Evolutionary conservation across 2,329 filamentous ascomycete genomes (phyloP), one percentile per base, ranked within the genome.

Genomic region (Cercospora brassicicola): DNA sequence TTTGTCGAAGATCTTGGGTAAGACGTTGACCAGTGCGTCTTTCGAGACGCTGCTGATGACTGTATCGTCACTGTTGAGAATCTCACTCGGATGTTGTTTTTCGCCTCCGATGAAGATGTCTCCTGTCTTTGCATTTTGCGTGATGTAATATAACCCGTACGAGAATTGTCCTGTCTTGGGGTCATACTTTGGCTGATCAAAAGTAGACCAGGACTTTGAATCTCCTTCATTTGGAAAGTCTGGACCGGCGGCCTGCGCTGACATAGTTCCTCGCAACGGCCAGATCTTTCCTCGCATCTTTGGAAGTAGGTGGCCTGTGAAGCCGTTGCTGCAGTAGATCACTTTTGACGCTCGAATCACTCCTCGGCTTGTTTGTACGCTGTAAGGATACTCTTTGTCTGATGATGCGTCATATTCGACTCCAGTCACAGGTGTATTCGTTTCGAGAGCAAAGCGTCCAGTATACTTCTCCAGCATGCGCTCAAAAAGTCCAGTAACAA

Each of bases 41-140:
- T 69, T 48, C 2, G 68, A 66, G 6, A 65, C 31, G 13, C 28
- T 30, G 45, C 70, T 72, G 5, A 67, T 65, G 3, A 48, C 59
- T 5, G 67, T 65, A 30, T 73, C 71, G 51, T 71, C 68, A 15
- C 65, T 66, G 23, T 45, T 65, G 13, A 72, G 56, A 10, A 73
- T 31, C 26, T 73, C 71, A 4, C 20, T 61, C 1, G 61, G 60
- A 4, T 59, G 36, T 3, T 66, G 67, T 26, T 69, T 71, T 31
- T 72, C 71, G 18, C 70, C 70, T 4, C 70, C 70, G 10, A 72
- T 63, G 57, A 73, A 73, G 6, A 72, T 62, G 59, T 72, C 71
- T 23, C 71, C 71, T 4, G 68, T 68, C 5, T 62, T 31, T 3
- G 67, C 39, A 26, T 71, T 69, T 26, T 72, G 71, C 3, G 70